Percentiles rank a stretch among this genome's conserved stretches.
Evolutionary conservation across 768 basidiomycete species (phyloP).

Genomic region (Inosperma sp.): DNA sequence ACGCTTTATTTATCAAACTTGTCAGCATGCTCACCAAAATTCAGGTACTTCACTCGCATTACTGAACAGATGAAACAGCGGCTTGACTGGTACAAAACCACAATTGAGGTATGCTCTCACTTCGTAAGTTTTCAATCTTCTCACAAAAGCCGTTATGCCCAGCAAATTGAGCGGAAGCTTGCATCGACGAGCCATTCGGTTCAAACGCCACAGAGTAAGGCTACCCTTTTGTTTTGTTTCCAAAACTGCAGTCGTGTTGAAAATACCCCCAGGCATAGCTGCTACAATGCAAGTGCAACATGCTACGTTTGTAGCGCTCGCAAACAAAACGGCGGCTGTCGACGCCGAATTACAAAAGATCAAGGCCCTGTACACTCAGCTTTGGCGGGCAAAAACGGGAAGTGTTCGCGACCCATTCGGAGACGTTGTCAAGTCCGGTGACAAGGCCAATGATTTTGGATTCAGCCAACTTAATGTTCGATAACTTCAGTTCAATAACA

Average conservation of each 20-base stretch:
- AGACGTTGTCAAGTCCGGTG: conserved; percentile 33
- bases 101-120: conserved; percentile 57
- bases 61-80: conserved; percentile 69
- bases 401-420: conserved; percentile 83
- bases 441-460: conserved; percentile 36
- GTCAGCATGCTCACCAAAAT: not conserved
- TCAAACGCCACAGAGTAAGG: conserved; percentile 73
- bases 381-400: conserved; percentile 77
- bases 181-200: conserved; percentile 59
- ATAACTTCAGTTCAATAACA: no score
- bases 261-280: conserved; percentile 50
- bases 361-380: conserved; percentile 67
- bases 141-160: conserved; percentile 7
- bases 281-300: conserved; percentile 80
- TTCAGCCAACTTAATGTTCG: conserved; percentile 40
- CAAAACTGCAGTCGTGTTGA: conserved; percentile 9
- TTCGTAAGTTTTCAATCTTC: conserved; percentile 1
- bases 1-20: conserved; percentile 22
- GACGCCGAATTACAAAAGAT: conserved; percentile 75
- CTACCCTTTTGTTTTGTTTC: conserved; percentile 1
- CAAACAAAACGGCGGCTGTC: conserved; percentile 67
- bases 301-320: conserved; percentile 69
- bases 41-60: conserved; percentile 68
- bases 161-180: conserved; percentile 84
- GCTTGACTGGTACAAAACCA: conserved; percentile 72